Conservation (phyloP, 164 flowering plant species). For the Nymphaea colorata region DNA sequence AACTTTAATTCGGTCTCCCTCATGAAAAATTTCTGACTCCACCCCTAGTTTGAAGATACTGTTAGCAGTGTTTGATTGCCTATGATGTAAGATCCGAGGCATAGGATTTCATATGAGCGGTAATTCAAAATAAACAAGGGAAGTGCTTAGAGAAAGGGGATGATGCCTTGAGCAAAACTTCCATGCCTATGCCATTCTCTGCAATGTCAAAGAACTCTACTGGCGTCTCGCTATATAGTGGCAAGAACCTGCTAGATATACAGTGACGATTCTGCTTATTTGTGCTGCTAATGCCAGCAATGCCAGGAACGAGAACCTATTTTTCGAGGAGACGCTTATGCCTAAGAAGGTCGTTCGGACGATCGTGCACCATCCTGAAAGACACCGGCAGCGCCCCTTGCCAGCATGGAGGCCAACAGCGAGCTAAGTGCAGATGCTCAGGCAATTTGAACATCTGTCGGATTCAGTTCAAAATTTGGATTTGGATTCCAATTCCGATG, state of each 20-base stretch:
- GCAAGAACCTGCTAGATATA: slow-evolving; percentile 23
- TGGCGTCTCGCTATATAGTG: slow-evolving; percentile 62
- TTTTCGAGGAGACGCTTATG: slow-evolving; percentile 37
- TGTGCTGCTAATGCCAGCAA: slow-evolving; percentile 52
- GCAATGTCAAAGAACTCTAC: slow-evolving; percentile 44
- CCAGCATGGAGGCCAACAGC: too few relatives aligned
- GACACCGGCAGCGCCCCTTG: slow-evolving; percentile 48
- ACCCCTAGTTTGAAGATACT: too few relatives aligned
- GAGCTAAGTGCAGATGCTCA: slow-evolving; percentile 62
- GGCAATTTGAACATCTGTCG: too few relatives aligned
- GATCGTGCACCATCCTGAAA: slow-evolving; percentile 54
- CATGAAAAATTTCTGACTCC: too few relatives aligned
- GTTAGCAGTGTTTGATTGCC: too few relatives aligned
- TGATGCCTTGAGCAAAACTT: slow-evolving; percentile 22
- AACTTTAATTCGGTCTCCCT: too few relatives aligned
- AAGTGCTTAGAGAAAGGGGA: too few relatives aligned
- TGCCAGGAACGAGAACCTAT: slow-evolving; percentile 32
- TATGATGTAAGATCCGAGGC: too few relatives aligned
- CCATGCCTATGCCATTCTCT: slow-evolving; percentile 52
- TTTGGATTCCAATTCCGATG: too few relatives aligned
- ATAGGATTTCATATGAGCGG: too few relatives aligned
- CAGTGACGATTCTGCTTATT: slow-evolving; percentile 24
- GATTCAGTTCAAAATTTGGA: too few relatives aligned
- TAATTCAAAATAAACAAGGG: too few relatives aligned
- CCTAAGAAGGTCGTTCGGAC: slow-evolving; percentile 59